phyloP scores from a whole-genome alignment of 352 stramenopile species.

The Phytophthora melonis region DNA sequence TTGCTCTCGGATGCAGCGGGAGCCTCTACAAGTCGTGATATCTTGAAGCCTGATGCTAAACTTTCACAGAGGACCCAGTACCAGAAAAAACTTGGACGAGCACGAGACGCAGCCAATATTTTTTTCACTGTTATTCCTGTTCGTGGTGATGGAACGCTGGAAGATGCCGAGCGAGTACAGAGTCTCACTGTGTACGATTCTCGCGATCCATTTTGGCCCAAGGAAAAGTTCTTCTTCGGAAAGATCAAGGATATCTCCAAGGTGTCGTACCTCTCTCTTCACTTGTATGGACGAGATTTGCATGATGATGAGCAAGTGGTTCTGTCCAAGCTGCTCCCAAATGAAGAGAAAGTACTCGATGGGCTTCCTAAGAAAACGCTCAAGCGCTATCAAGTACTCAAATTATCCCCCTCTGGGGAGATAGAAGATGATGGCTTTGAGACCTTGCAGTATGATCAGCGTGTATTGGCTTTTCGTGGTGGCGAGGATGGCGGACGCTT shows the following conservation, averaged over 20 bases:
- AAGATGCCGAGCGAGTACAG: conserved; percentile 58
- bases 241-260: conserved; percentile 55
- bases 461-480: conserved; percentile 69
- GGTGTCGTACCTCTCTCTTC: conserved; percentile 73
- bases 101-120: conserved; percentile 45
- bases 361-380: conserved; percentile 40
- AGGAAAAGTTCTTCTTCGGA: conserved; percentile 74
- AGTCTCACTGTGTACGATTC: conserved; percentile 77
- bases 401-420: conserved; percentile 59
- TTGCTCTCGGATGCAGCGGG: conserved; percentile 28
- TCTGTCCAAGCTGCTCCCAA: conserved; percentile 47
- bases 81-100: conserved; percentile 20
- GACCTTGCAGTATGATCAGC: conserved; percentile 66
- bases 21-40: conserved; percentile 2
- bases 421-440: conserved; percentile 60
- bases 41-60: conserved; percentile 8
- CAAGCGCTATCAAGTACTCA: conserved; percentile 57
- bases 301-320: conserved; percentile 40
- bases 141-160: conserved; percentile 47
- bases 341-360: conserved; percentile 40
- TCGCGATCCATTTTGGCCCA: conserved; percentile 63
- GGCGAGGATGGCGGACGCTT: conserved; percentile 67
- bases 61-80: conserved; percentile 4
- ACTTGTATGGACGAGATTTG: conserved; percentile 73
- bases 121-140: conserved; percentile 81